Conservation (phyloP, 2,329 filamentous ascomycete genomes). For the Colletotrichum sp. region DNA sequence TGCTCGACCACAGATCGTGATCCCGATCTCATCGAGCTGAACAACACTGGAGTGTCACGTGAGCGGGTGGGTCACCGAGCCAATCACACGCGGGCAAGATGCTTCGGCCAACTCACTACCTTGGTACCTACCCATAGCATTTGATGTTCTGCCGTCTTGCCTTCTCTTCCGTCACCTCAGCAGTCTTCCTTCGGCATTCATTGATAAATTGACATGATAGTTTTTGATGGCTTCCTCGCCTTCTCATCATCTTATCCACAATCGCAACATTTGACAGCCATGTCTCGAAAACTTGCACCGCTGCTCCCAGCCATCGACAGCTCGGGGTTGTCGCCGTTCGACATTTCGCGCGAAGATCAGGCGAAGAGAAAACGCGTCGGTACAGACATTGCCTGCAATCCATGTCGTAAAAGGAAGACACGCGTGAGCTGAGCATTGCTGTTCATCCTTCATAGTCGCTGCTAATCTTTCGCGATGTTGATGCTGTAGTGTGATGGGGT, state of each 20-base stretch:
- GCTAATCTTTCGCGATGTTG: not conserved
- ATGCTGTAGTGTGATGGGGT: slow-evolving; percentile 22
- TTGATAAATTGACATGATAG: not conserved
- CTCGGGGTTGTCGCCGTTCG: not conserved
- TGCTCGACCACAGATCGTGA: not conserved
- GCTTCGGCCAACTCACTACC: not conserved
- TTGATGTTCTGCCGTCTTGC: not conserved
- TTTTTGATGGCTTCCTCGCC: no score
- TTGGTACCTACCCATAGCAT: not conserved
- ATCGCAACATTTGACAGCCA: not conserved
- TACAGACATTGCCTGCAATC: slow-evolving; percentile 27
- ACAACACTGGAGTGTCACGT: not conserved
- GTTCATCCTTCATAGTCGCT: not conserved
- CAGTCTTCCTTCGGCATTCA: not conserved
- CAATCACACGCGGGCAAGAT: not conserved
- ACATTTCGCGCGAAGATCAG: not conserved
- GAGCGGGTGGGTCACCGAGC: slow-evolving; percentile 2
- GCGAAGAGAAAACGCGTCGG: slow-evolving; percentile 25
- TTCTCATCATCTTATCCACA: not conserved
- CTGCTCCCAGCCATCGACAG: not conserved
- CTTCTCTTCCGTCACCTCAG: not conserved
- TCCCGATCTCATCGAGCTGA: not conserved
- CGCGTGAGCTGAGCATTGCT: slow-evolving; percentile 18
- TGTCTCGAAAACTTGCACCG: slow-evolving; percentile 5
- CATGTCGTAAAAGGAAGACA: slow-evolving; percentile 25